phyloP scores from a whole-genome alignment of 768 basidiomycete species.

The Erythrobasidium yunnanense region DNA sequence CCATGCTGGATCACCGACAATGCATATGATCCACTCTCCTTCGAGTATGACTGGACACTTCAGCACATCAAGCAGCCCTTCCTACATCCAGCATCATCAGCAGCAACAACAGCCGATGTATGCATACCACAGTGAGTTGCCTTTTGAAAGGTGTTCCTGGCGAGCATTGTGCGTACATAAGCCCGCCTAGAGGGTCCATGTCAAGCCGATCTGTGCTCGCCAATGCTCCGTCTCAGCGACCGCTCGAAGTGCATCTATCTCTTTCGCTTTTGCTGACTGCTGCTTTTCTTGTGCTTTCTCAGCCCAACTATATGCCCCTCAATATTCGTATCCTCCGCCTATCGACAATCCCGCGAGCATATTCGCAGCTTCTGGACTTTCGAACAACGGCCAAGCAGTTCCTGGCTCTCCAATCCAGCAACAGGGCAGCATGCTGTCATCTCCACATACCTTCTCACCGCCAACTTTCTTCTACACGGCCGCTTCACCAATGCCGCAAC shows the following conservation, averaged over 20 bases:
- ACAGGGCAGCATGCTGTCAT: neutral
- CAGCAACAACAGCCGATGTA: conserved; percentile 6
- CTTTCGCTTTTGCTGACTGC: neutral
- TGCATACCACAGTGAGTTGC: conserved; percentile 15
- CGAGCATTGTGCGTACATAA: neutral
- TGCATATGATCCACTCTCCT: neutral
- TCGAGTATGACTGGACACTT: neutral
- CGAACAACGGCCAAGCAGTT: neutral
- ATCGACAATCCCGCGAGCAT: neutral
- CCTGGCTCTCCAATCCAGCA: neutral
- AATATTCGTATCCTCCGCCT: conserved; percentile 23
- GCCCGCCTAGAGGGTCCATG: neutral
- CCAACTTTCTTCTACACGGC: conserved; percentile 11
- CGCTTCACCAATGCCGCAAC: neutral
- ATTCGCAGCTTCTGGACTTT: neutral
- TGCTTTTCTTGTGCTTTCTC: neutral
- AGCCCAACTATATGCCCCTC: conserved; percentile 13
- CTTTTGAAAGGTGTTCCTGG: neutral
- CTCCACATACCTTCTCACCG: neutral
- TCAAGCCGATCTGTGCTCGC: neutral
- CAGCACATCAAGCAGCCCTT: conserved; percentile 10
- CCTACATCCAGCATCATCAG: conserved; percentile 9
- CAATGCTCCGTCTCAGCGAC: neutral
- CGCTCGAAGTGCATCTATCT: neutral
- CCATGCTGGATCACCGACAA: neutral